Conservation (phyloP, 2,329 filamentous ascomycete species). For the Fusarium illudens region DNA sequence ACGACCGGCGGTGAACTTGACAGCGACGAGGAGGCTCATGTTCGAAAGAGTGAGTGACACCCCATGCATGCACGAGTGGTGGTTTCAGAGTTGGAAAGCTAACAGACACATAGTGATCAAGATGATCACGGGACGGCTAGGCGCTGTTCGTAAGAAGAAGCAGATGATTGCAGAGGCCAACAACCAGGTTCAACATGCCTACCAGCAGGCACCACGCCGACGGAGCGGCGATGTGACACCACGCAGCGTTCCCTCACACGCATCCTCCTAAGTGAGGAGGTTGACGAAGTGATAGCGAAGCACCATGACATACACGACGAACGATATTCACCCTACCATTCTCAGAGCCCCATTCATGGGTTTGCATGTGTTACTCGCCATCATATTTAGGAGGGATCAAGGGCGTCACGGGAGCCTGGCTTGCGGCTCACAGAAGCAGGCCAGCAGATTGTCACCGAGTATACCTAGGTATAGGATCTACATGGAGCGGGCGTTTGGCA, state of each 20-base stretch:
- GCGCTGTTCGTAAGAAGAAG: constrained; percentile 67
- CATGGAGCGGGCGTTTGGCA: constrained; percentile 41
- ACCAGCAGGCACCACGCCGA: constrained; percentile 54
- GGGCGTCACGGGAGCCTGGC: constrained; percentile 34
- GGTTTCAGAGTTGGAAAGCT: constrained; percentile 14
- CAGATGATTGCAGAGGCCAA: constrained; percentile 68
- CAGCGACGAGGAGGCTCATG: constrained; percentile 75
- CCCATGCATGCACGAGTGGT: not conserved
- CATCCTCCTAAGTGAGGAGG: constrained; percentile 45
- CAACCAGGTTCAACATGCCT: constrained; percentile 55
- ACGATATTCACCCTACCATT: constrained; percentile 37
- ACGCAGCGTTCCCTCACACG: constrained; percentile 61
- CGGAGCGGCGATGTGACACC: constrained; percentile 66
- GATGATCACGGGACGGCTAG: constrained; percentile 67
- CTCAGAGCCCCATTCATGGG: constrained; percentile 26
- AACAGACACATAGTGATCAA: constrained; percentile 61
- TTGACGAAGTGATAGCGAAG: constrained; percentile 8
- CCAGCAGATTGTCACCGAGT: constrained; percentile 37
- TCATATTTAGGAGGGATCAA: constrained; percentile 33
- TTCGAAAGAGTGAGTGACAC: constrained; percentile 71
- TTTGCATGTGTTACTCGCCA: constrained; percentile 36
- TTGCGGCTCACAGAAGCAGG: constrained; percentile 40
- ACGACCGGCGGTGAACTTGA: constrained; percentile 61
- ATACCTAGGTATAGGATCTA: constrained; percentile 27
- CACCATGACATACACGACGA: constrained; percentile 29